These are phyloP conservation scores for Besnoitia besnoiti DNA, from an alignment of 169 alveolate genomes.

Conservation along the genomic window DNA sequence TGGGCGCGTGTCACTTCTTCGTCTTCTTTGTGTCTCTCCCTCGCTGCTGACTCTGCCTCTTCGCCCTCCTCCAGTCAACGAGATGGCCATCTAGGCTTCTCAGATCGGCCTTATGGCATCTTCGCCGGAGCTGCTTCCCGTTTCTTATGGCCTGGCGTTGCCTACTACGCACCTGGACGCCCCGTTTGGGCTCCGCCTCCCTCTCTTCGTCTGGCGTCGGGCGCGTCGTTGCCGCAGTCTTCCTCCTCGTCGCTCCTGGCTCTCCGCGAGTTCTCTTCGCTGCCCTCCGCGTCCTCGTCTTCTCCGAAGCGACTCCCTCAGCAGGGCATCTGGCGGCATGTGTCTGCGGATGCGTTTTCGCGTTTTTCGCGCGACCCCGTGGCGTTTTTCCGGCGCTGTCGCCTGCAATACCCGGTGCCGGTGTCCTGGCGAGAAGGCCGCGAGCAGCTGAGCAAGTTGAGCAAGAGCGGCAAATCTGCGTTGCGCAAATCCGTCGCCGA, in stretches of 20 bases:
- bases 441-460: not conserved
- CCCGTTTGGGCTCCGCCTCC: too few relatives aligned
- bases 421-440: not conserved
- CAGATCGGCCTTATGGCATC: too few relatives aligned
- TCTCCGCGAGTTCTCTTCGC: not conserved
- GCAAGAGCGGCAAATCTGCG: not conserved
- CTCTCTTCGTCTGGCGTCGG: too few relatives aligned
- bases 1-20: too few relatives aligned
- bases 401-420: not conserved
- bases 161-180: too few relatives aligned
- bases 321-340: not conserved
- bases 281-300: not conserved
- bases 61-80: too few relatives aligned
- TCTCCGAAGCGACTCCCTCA: not conserved
- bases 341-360: not conserved
- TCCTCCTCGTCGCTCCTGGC: too few relatives aligned
- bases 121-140: too few relatives aligned
- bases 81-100: too few relatives aligned
- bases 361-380: not conserved
- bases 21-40: not conserved
- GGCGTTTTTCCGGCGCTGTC: constrained; percentile 20
- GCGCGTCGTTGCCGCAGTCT: too few relatives aligned
- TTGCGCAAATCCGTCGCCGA: not conserved
- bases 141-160: too few relatives aligned
- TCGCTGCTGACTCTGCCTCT: not conserved